Evolutionary conservation across 129 eudicot genomes (phyloP).

Genomic region (Ambrosia trifida): DNA sequence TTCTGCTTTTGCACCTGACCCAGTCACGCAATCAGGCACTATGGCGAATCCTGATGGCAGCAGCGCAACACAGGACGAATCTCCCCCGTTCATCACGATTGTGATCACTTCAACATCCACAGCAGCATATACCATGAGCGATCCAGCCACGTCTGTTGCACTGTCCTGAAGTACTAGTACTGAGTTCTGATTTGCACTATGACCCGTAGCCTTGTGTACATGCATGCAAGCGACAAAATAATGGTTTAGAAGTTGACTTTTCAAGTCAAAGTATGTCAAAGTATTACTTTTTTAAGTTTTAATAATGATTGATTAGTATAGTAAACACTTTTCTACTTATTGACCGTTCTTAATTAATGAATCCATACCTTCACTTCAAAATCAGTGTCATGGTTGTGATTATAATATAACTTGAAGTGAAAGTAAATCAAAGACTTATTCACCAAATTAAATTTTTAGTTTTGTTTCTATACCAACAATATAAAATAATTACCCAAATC

Average conservation of each 20-base stretch:
- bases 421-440: too few relatives aligned
- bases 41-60: constrained; percentile 82
- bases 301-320: too few relatives aligned
- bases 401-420: too few relatives aligned
- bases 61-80: constrained; percentile 54
- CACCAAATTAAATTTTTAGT: too few relatives aligned
- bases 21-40: constrained; percentile 56
- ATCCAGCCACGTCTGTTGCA: constrained; percentile 52
- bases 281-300: too few relatives aligned
- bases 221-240: not conserved
- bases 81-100: constrained; percentile 66
- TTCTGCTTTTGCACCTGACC: constrained; percentile 38
- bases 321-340: too few relatives aligned
- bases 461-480: too few relatives aligned
- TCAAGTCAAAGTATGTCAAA: too few relatives aligned
- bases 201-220: constrained; percentile 54
- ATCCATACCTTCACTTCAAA: too few relatives aligned
- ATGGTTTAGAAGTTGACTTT: constrained; percentile 14
- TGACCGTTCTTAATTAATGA: too few relatives aligned
- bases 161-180: constrained; percentile 78
- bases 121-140: constrained; percentile 65
- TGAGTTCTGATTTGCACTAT: constrained; percentile 41
- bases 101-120: constrained; percentile 48
- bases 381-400: too few relatives aligned
- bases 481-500: too few relatives aligned